Evolutionary conservation across 768 basidiomycete genomes (phyloP).

Genomic region (Nidula microcarpa): DNA sequence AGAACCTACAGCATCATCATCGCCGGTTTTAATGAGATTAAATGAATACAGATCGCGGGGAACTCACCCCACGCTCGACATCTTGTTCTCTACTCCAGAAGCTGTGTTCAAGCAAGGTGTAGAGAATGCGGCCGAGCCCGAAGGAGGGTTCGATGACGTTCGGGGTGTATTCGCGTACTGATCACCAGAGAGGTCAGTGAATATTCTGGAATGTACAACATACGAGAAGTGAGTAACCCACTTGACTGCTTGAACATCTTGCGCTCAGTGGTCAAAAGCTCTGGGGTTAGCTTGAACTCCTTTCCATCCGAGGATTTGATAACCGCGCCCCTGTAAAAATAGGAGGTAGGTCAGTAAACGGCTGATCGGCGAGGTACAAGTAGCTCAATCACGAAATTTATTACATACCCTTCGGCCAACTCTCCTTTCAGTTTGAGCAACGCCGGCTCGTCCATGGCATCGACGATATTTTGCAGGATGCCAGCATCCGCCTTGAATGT

Average conservation of each 20-base stretch:
- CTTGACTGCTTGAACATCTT: slow-evolving; percentile 88
- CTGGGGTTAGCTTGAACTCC: slow-evolving; percentile 68
- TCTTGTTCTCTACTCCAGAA: slow-evolving; percentile 96
- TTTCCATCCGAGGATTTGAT: slow-evolving; percentile 60
- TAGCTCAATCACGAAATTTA: slow-evolving; percentile 12
- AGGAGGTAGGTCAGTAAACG: slow-evolving; percentile 1
- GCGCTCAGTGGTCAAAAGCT: slow-evolving; percentile 72
- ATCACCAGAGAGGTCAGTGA: slow-evolving; percentile 3
- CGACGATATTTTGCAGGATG: slow-evolving; percentile 58
- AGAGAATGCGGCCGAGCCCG: slow-evolving; percentile 94
- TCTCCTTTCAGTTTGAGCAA: slow-evolving; percentile 66
- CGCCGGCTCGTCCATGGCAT: slow-evolving; percentile 61
- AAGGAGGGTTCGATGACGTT: slow-evolving; percentile 99
- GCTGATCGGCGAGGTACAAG: slow-evolving; percentile 1
- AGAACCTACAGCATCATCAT: slow-evolving; percentile 57
- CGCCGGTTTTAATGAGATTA: neutral
- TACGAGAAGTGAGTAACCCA: slow-evolving; percentile 27
- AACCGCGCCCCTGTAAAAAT: slow-evolving; percentile 40
- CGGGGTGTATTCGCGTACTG: slow-evolving; percentile 93
- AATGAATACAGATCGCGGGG: slow-evolving; percentile 3
- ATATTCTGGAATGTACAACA: slow-evolving; percentile 4
- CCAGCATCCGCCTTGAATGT: slow-evolving; percentile 82
- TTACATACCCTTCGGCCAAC: slow-evolving; percentile 63
- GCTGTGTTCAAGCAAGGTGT: slow-evolving; percentile 89
- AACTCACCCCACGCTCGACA: slow-evolving; percentile 79